phyloP scores from a whole-genome alignment of 805 yeast species.

The Starmerella etchellsii region DNA sequence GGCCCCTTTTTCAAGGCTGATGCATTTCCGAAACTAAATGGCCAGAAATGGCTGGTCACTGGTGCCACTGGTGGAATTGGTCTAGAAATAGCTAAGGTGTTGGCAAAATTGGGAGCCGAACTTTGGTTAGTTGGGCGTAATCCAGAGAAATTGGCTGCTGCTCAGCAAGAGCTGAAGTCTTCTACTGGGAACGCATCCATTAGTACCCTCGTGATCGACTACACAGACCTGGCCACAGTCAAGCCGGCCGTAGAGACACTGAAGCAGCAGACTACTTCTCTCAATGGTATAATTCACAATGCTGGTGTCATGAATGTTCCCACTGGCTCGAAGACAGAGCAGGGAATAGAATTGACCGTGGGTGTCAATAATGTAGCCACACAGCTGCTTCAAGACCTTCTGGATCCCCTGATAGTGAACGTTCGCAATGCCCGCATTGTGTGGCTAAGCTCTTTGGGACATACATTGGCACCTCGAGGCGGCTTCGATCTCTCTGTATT shows the following conservation, averaged over 20 bases:
- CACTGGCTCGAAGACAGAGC: constrained; percentile 28
- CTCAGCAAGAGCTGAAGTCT: constrained; percentile 23
- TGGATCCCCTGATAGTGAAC: constrained; percentile 28
- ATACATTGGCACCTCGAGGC: constrained; percentile 23
- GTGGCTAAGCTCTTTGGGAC: constrained; percentile 36
- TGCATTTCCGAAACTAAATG: constrained; percentile 27
- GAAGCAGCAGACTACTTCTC: constrained; percentile 3
- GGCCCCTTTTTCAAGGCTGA: constrained; percentile 7
- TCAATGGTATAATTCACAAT: constrained; percentile 22
- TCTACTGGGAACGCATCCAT: constrained; percentile 20
- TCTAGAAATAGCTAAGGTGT: constrained; percentile 8
- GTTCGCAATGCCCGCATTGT: constrained; percentile 33
- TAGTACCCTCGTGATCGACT: constrained; percentile 18
- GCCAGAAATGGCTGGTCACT: constrained; percentile 25
- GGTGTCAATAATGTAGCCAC: constrained; percentile 39
- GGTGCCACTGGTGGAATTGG: constrained; percentile 22
- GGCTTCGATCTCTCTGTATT: constrained; percentile 30
- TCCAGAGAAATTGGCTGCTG: constrained; percentile 25
- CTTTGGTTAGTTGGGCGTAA: constrained; percentile 31
- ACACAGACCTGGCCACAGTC: constrained; percentile 19
- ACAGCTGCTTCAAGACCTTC: constrained; percentile 31
- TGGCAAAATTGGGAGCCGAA: constrained; percentile 22
- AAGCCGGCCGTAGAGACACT: constrained; percentile 18
- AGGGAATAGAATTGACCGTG: constrained; percentile 36
- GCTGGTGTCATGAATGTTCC: constrained; percentile 26